Evolutionary conservation across 345 rosid species (phyloP).

Genomic region (Populus ilicifolia): DNA sequence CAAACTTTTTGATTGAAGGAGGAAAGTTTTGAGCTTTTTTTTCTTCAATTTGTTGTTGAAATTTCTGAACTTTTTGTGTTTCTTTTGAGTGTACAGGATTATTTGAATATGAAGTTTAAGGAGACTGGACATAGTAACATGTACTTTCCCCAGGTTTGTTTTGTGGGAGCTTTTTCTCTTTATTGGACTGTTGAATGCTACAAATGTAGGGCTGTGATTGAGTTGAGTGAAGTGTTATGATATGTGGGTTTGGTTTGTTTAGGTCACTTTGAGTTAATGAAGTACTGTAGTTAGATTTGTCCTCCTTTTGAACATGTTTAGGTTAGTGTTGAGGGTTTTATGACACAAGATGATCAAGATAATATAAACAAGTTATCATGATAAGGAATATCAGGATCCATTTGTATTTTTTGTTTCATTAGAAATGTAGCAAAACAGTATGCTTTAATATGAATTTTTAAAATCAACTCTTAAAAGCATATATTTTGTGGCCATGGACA

Average conservation of each 20-base stretch:
- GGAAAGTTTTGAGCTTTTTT: too few relatives aligned
- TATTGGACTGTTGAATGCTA: not conserved
- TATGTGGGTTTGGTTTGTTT: not conserved
- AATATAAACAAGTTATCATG: not conserved
- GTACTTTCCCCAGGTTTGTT: slow-evolving; percentile 90
- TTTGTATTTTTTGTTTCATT: not conserved
- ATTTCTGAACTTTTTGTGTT: not conserved
- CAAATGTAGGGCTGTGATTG: not conserved
- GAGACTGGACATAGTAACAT: slow-evolving; percentile 93
- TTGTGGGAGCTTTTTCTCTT: not conserved
- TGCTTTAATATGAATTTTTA: not conserved
- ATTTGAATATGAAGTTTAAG: slow-evolving; percentile 83
- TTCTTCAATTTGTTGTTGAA: not conserved
- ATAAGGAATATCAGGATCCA: not conserved
- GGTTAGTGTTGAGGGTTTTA: not conserved
- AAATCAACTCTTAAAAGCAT: not conserved
- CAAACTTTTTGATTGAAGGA: not conserved
- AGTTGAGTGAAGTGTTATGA: not conserved
- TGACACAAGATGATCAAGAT: not conserved
- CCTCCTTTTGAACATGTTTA: not conserved
- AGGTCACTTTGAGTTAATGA: not conserved
- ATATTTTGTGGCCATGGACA: not conserved
- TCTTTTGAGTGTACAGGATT: slow-evolving; percentile 42
- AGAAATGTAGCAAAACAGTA: not conserved
- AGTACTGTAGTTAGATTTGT: not conserved